Percentiles rank a stretch among this genome's conserved stretches.
Conservation (phyloP, 805 yeast genomes). For the Candida rishiriensis region DNA sequence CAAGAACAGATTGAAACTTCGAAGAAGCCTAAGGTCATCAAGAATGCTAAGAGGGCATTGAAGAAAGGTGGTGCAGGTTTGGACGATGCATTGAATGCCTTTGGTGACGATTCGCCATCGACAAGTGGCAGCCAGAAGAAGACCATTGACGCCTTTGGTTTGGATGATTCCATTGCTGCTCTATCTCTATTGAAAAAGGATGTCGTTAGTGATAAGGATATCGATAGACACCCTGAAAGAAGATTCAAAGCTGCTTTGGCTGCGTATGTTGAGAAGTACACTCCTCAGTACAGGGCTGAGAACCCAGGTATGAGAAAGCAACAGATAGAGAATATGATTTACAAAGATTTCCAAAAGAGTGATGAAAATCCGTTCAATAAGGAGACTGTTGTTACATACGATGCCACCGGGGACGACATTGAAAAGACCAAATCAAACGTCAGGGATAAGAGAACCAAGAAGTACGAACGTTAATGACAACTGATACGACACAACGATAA, state of each 20-base stretch:
- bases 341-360: conserved; percentile 77
- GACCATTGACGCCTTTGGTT: conserved; percentile 65
- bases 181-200: conserved; percentile 57
- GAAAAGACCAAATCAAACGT: conserved; percentile 30
- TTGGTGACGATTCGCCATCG: conserved; percentile 34
- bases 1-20: conserved; percentile 47
- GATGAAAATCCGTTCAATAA: conserved; percentile 85
- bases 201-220: conserved; percentile 54
- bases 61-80: conserved; percentile 44
- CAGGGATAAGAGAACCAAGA: conserved; percentile 28
- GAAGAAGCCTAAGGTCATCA: conserved; percentile 36
- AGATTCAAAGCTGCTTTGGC: conserved; percentile 77
- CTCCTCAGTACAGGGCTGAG: conserved; percentile 71
- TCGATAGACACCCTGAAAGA: conserved; percentile 87
- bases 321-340: conserved; percentile 68
- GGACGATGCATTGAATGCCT: conserved; percentile 59
- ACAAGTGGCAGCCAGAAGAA: background rate
- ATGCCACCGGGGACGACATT: conserved; percentile 56
- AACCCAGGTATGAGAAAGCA: conserved; percentile 76
- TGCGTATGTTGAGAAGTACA: conserved; percentile 65
- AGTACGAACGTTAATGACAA: conserved; percentile 23
- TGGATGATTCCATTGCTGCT: conserved; percentile 77
- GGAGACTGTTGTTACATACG: conserved; percentile 55
- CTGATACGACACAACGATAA: no score
- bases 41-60: conserved; percentile 38